phyloP scores from a whole-genome alignment of 2,329 filamentous ascomycete species.

The Aspergillus calidoustus region DNA sequence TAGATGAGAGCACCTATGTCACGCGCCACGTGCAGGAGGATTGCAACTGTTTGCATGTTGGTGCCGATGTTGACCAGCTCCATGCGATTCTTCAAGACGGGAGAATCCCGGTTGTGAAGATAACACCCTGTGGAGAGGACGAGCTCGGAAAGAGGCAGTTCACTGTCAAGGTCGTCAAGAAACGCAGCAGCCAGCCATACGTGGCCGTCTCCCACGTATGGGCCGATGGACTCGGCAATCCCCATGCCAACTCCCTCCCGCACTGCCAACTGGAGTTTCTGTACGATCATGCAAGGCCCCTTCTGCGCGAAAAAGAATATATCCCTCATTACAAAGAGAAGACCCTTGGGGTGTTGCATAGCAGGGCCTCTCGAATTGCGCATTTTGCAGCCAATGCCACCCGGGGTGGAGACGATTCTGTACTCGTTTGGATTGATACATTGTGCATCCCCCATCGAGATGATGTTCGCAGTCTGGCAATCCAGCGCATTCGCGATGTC shows the following conservation, averaged over 20 bases:
- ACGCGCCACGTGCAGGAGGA: slow-evolving; percentile 1
- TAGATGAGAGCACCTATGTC: slow-evolving; percentile 1
- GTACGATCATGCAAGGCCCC: neutral
- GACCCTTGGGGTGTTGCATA: neutral
- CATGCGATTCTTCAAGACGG: neutral
- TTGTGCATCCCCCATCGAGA: neutral
- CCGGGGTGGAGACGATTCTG: neutral
- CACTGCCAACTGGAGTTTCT: neutral
- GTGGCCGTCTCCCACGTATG: slow-evolving; percentile 3
- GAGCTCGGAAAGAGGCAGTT: neutral
- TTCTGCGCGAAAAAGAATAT: neutral
- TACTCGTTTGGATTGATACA: slow-evolving; percentile 6
- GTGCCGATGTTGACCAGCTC: neutral
- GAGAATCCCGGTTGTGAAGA: neutral
- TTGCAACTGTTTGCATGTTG: neutral
- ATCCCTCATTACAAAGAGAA: neutral
- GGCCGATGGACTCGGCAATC: slow-evolving; percentile 5
- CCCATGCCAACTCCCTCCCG: neutral
- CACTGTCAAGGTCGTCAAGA: neutral
- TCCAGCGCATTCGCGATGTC: slow-evolving; percentile 7
- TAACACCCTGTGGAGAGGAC: neutral
- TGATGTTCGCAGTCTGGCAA: slow-evolving; percentile 1
- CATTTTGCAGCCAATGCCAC: neutral
- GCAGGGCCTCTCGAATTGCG: neutral
- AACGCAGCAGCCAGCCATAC: neutral